Conservation (phyloP, 192 early-diverging fungal species). For the Thoreauomyces humboldtii region DNA sequence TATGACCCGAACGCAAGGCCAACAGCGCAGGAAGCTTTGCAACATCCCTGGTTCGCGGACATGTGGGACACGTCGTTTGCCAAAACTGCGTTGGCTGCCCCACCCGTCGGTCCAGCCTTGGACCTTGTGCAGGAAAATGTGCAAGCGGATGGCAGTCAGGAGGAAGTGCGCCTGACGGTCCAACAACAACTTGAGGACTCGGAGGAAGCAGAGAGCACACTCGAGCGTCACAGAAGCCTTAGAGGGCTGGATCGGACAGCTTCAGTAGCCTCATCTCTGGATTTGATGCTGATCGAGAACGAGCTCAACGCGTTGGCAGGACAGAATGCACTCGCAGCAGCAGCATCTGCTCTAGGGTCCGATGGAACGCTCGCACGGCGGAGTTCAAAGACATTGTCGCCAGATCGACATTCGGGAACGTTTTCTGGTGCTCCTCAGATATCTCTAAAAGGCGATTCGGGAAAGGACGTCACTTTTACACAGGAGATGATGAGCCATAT, state of each 20-base stretch:
- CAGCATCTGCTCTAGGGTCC: neutral
- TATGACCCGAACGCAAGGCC: constrained; percentile 78
- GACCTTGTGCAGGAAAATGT: constrained; percentile 27
- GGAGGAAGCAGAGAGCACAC: neutral
- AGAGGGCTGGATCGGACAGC: constrained; percentile 1
- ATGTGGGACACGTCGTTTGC: constrained; percentile 27
- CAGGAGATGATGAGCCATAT: neutral
- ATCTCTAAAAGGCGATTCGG: constrained; percentile 22
- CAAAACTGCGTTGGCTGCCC: constrained; percentile 7
- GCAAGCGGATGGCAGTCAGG: neutral
- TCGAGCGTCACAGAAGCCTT: constrained; percentile 3
- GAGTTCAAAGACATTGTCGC: no score
- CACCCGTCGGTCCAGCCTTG: constrained; percentile 14
- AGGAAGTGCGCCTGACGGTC: constrained; percentile 14
- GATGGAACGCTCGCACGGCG: neutral
- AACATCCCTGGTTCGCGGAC: constrained; percentile 58
- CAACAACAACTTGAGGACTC: constrained; percentile 14
- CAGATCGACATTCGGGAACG: no score
- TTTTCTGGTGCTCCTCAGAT: neutral
- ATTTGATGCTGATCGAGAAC: constrained; percentile 20
- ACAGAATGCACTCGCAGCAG: constrained; percentile 4
- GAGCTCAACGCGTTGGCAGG: constrained; percentile 17
- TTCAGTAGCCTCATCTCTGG: constrained; percentile 15
- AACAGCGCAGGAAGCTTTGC: constrained; percentile 71
- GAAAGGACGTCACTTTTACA: constrained; percentile 22